phyloP scores from a whole-genome alignment of 2,329 filamentous ascomycete genomes.

The Clonostachys chloroleuca region DNA sequence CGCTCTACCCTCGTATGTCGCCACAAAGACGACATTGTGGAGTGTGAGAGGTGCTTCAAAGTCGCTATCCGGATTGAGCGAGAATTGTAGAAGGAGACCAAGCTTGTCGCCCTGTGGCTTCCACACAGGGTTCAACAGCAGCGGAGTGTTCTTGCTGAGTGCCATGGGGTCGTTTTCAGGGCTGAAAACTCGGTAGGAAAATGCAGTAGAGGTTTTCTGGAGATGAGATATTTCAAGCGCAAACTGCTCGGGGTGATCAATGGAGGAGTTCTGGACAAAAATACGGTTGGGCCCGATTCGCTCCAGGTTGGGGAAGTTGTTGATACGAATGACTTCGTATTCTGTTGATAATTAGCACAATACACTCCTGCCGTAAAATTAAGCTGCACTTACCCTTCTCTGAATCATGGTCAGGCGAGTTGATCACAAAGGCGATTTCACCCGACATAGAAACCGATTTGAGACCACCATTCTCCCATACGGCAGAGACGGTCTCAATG shows the following conservation, averaged over 20 bases:
- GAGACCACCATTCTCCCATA: constrained; percentile 70
- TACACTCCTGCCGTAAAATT: not conserved
- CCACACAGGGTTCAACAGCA: constrained; percentile 74
- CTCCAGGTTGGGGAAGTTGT: constrained; percentile 84
- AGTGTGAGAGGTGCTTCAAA: constrained; percentile 34
- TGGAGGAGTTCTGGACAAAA: constrained; percentile 68
- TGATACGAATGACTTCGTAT: constrained; percentile 70
- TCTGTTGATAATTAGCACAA: constrained; percentile 20
- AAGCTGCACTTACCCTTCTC: constrained; percentile 37
- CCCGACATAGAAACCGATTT: constrained; percentile 74
- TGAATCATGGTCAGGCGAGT: constrained; percentile 42
- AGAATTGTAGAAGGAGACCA: constrained; percentile 82
- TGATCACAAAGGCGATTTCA: constrained; percentile 85
- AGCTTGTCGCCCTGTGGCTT: constrained; percentile 80
- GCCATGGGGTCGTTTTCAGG: constrained; percentile 6
- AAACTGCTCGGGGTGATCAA: constrained; percentile 74
- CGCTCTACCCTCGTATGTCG: constrained; percentile 66
- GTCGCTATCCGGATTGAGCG: constrained; percentile 67
- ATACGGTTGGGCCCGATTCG: constrained; percentile 91
- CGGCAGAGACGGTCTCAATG: constrained; percentile 85
- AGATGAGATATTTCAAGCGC: constrained; percentile 69
- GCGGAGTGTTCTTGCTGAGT: constrained; percentile 59
- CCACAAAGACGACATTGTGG: constrained; percentile 72
- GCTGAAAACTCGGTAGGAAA: constrained; percentile 86
- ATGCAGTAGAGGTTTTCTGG: constrained; percentile 71